These are phyloP conservation scores for Leccinum barrowsii DNA, from an alignment of 768 basidiomycete species.

Conservation along the genomic window DNA sequence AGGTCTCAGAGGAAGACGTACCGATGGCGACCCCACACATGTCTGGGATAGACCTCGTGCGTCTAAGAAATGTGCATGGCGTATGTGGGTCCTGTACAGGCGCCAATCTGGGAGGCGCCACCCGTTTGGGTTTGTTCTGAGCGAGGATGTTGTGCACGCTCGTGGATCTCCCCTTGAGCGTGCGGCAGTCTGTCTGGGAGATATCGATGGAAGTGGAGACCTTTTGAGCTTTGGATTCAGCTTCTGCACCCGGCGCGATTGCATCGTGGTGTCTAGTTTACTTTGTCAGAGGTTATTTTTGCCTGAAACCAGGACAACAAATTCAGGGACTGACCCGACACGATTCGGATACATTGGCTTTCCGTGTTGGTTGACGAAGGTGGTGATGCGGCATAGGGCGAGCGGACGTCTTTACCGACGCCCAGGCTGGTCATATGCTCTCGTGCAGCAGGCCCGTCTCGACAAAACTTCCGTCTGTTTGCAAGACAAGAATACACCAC, in stretches of 20 bases:
- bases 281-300: conserved; percentile 3
- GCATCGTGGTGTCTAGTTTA: conserved; percentile 52
- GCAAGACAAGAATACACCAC: too few species aligned
- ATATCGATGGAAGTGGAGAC: conserved; percentile 30
- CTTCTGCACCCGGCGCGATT: conserved; percentile 57
- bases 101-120: conserved; percentile 19
- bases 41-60: conserved; percentile 75
- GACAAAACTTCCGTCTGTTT: conserved; percentile 45
- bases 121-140: conserved; percentile 48
- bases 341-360: conserved; percentile 52
- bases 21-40: conserved; percentile 29
- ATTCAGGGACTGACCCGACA: conserved; percentile 55
- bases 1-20: conserved; percentile 30
- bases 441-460: conserved; percentile 66
- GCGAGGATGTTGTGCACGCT: conserved; percentile 60
- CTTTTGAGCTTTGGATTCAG: conserved; percentile 38
- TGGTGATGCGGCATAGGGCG: conserved; percentile 79
- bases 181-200: conserved; percentile 36
- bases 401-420: conserved; percentile 62
- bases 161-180: conserved; percentile 52
- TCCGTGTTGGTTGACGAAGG: conserved; percentile 77
- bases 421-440: conserved; percentile 71
- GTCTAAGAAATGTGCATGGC: too few species aligned
- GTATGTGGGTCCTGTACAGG: conserved; percentile 24
- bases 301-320: background rate